Evolutionary conservation across 768 basidiomycete species (phyloP).

Genomic region (Leccinum sublutescens): DNA sequence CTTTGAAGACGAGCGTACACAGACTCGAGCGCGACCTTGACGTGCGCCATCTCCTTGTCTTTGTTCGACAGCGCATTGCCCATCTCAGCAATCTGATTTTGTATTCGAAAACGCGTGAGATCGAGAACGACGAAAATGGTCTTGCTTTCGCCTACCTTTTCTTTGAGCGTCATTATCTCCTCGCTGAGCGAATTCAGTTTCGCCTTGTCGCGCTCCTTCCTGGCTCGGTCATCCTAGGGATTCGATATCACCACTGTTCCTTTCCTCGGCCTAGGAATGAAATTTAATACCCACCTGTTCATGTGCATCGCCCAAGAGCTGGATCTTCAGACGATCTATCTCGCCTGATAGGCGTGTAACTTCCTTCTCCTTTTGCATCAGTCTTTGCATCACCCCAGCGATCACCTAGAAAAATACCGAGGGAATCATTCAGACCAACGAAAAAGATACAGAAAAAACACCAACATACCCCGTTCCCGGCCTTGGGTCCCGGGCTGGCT

Average conservation of each 20-base stretch:
- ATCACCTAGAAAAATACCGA: slow-evolving; percentile 43
- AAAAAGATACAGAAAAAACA: not conserved
- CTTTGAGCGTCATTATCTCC: slow-evolving; percentile 70
- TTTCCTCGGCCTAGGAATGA: not conserved
- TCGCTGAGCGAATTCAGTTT: slow-evolving; percentile 73
- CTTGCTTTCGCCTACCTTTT: slow-evolving; percentile 47
- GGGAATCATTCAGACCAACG: not conserved
- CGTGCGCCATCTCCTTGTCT: slow-evolving; percentile 71
- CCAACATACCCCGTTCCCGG: slow-evolving; percentile 54
- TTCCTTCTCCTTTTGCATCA: slow-evolving; percentile 84
- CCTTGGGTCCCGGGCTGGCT: slow-evolving; percentile 44
- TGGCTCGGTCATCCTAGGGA: slow-evolving; percentile 65
- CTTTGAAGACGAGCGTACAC: slow-evolving; percentile 78
- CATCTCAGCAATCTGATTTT: slow-evolving; percentile 51
- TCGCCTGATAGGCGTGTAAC: slow-evolving; percentile 72
- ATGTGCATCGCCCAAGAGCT: slow-evolving; percentile 53
- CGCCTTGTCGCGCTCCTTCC: slow-evolving; percentile 69
- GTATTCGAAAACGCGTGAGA: not conserved
- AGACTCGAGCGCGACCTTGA: slow-evolving; percentile 85
- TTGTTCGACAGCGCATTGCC: slow-evolving; percentile 48
- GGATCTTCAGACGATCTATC: slow-evolving; percentile 58
- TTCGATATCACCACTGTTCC: not conserved
- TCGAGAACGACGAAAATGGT: not conserved
- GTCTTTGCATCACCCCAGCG: slow-evolving; percentile 72
- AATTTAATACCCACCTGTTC: slow-evolving; percentile 50